A percentile compares a stretch with the other conserved stretches of the same genome.
These are phyloP conservation scores for Triticum aestivum DNA, from an alignment of 176 grass and related monocot species.

Conservation along the genomic window DNA sequence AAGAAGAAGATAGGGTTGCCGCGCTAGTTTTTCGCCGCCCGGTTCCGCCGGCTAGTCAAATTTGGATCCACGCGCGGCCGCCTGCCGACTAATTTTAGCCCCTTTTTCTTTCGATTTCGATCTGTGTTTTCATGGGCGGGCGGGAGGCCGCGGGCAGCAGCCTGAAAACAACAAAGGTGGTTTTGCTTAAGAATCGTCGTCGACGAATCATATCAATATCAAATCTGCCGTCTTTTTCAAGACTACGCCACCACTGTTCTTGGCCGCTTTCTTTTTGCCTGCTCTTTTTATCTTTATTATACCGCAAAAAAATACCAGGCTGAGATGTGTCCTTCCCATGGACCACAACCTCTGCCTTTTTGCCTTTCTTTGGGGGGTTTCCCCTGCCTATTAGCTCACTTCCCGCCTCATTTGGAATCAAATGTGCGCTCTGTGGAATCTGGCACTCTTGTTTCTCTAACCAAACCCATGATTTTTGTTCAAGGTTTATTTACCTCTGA, in stretches of 20 bases:
- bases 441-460: neutral
- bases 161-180: neutral
- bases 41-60: neutral
- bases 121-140: neutral
- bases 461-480: neutral
- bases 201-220: neutral
- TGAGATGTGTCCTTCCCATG: neutral
- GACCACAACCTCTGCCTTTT: neutral
- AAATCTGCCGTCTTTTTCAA: conserved; percentile 7
- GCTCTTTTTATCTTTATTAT: neutral
- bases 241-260: neutral
- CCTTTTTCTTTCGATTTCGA: neutral
- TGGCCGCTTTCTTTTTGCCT: neutral
- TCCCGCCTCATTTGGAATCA: neutral
- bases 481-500: neutral
- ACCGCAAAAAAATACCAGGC: neutral
- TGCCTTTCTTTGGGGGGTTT: neutral
- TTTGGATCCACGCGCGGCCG: neutral
- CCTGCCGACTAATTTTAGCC: neutral
- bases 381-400: neutral
- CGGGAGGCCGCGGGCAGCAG: neutral
- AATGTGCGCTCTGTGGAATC: neutral
- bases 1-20: too few species aligned
- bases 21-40: too few species aligned
- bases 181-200: too few species aligned